These are phyloP conservation scores for Russula abietina DNA, from an alignment of 768 basidiomycete species.

Conservation along the genomic window DNA sequence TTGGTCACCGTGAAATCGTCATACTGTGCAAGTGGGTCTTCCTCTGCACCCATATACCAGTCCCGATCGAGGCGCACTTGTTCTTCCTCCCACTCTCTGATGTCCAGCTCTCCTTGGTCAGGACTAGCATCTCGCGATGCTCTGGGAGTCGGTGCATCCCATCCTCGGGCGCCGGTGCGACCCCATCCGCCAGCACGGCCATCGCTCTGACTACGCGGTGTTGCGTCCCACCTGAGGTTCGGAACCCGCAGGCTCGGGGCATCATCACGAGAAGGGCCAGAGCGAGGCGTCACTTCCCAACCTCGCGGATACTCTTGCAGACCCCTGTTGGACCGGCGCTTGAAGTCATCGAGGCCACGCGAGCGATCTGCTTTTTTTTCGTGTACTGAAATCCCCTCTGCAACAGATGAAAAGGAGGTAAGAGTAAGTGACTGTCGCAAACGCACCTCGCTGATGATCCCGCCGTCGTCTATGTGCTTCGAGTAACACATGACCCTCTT, in stretches of 20 bases:
- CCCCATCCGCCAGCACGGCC: conserved; percentile 65
- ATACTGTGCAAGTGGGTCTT: conserved; percentile 88
- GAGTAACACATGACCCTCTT: conserved; percentile 58
- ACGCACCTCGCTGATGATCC: conserved; percentile 62
- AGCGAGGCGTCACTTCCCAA: conserved; percentile 62
- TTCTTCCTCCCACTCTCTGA: conserved; percentile 96
- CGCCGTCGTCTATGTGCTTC: conserved; percentile 70
- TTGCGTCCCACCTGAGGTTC: conserved; percentile 92
- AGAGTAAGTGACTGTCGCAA: background rate
- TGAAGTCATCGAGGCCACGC: conserved; percentile 86
- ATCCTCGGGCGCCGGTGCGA: conserved; percentile 43
- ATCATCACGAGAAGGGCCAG: conserved; percentile 44
- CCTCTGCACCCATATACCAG: conserved; percentile 93
- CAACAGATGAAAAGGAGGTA: background rate
- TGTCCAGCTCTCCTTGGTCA: conserved; percentile 64
- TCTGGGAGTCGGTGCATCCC: conserved; percentile 85
- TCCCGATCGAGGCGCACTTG: conserved; percentile 87
- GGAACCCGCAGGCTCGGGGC: conserved; percentile 85
- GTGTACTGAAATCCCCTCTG: conserved; percentile 67
- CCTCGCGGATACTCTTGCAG: conserved; percentile 29
- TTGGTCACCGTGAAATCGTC: conserved; percentile 72
- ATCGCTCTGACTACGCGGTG: conserved; percentile 55
- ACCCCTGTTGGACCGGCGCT: conserved; percentile 70
- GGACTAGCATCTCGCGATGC: conserved; percentile 60
- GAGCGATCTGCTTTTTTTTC: conserved; percentile 53